Percentiles rank a stretch among this genome's conserved stretches.
Evolutionary conservation across 768 basidiomycete species (phyloP).

Genomic region (Cytidiella melzeri): DNA sequence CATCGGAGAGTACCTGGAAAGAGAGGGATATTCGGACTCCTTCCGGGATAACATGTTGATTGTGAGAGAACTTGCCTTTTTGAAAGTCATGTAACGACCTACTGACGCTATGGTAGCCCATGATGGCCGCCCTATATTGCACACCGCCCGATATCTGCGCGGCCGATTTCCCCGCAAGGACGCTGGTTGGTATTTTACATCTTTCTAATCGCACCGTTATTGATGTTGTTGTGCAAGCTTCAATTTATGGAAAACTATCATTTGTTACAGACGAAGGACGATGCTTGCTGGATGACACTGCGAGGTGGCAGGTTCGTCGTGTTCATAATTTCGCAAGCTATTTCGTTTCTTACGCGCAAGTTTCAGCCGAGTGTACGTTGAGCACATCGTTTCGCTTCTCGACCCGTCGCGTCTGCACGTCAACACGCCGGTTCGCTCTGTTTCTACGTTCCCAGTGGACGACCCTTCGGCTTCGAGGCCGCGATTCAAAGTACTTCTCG

Average conservation of each 20-base stretch:
- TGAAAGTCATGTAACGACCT: background rate
- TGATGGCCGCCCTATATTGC: constrained; percentile 1
- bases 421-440: constrained; percentile 44
- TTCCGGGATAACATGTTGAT: constrained; percentile 75
- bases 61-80: constrained; percentile 33
- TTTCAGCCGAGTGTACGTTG: constrained; percentile 57
- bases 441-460: constrained; percentile 26
- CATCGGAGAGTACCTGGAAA: constrained; percentile 51
- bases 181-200: background rate
- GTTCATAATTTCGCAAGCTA: background rate
- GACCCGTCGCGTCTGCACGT: constrained; percentile 51
- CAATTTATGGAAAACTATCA: background rate
- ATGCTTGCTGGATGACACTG: background rate
- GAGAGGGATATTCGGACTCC: constrained; percentile 58
- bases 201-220: background rate
- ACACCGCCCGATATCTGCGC: background rate
- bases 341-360: background rate
- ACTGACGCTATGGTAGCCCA: constrained; percentile 5
- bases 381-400: constrained; percentile 50
- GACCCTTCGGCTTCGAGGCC: background rate
- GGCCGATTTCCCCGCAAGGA: background rate
- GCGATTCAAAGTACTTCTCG: constrained; percentile 33
- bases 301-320: background rate
- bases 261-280: background rate
- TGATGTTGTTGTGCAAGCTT: background rate